Base-by-base conservation (phyloP, 78 protist genomes). In the Speleostelium caveatum region DNA sequence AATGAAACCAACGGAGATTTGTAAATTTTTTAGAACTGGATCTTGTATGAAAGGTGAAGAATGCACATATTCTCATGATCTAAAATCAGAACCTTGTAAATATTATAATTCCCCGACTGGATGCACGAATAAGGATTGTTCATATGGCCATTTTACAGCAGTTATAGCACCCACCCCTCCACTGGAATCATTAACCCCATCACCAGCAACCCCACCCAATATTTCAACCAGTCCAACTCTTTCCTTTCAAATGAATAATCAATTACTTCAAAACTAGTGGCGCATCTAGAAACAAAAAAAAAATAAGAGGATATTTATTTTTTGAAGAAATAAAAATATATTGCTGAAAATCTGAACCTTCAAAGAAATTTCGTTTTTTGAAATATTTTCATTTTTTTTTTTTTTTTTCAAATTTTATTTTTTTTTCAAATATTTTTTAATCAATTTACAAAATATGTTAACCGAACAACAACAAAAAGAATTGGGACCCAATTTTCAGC, bases 41-140 rank as follows among this genome's bases (percentile, higher is more conserved):
- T 38, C 71, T 6, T 83, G 91, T 60, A 36, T 62, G 0, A 83
- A 69, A 69, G 91, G 73, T 39, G 33, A 51, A 12, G 41, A 72
- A 5, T 83, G 91, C 60, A 53, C 91, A 0, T 83, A 38, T 33
- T 83, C 91, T 16, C 91, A 83, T 60, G 91, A 83, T 59, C 67
- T 74, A 28, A 33, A 55, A 24, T 21, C 30, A 8, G 83, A 58
- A 53, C 41, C 83, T 58, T 83, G 91, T 59, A 83, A 69, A 69
- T 83, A 33, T 22, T 83, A 55, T 42, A 83, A 83, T 42, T 38
- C 62, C 16, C 91, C 79, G 7, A 8, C 22, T 83, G 91, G 91
- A 16, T 83, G 91, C 14, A 83, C 91, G 10, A 83, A 83, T 28
- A 59, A 33, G 2, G 77, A 83, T 2, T 83, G 91, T 42, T 73